Conservation (phyloP, 306 rosid genomes). For the Quercus parvula region DNA sequence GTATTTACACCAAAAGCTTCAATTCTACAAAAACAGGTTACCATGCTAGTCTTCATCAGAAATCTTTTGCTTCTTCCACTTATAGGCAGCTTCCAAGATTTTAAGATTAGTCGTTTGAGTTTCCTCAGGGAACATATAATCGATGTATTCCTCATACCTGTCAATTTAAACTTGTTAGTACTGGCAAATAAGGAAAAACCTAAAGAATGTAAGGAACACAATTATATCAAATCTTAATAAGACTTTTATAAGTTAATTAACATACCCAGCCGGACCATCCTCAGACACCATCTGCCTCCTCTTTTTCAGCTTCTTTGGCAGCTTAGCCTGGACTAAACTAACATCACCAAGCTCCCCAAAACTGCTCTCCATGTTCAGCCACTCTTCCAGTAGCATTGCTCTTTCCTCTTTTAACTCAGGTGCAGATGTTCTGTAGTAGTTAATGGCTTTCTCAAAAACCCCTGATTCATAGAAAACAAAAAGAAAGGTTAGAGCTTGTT, state of each 20-base stretch:
- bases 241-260: neutral
- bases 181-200: neutral
- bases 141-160: constrained; percentile 86
- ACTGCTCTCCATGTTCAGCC: constrained; percentile 75
- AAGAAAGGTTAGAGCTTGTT: neutral
- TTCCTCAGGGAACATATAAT: constrained; percentile 84
- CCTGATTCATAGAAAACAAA: constrained; percentile 41
- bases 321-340: constrained; percentile 72
- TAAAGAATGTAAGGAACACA: neutral
- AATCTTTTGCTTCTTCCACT: constrained; percentile 82
- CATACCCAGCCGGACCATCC: constrained; percentile 90
- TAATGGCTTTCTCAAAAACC: constrained; percentile 79
- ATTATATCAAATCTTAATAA: neutral
- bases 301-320: constrained; percentile 93
- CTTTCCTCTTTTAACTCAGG: constrained; percentile 94
- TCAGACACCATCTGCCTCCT: constrained; percentile 64
- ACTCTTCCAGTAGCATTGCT: constrained; percentile 87
- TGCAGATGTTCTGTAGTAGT: constrained; percentile 76
- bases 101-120: constrained; percentile 83
- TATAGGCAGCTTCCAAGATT: constrained; percentile 92
- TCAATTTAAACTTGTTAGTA: constrained; percentile 22
- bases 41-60: constrained; percentile 38
- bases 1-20: constrained; percentile 16
- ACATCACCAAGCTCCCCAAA: constrained; percentile 79
- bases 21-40: neutral